A percentile compares a stretch with the other conserved stretches of the same genome.
Conservation (phyloP, 148 eudicot species). For the Limonium bicolor region DNA sequence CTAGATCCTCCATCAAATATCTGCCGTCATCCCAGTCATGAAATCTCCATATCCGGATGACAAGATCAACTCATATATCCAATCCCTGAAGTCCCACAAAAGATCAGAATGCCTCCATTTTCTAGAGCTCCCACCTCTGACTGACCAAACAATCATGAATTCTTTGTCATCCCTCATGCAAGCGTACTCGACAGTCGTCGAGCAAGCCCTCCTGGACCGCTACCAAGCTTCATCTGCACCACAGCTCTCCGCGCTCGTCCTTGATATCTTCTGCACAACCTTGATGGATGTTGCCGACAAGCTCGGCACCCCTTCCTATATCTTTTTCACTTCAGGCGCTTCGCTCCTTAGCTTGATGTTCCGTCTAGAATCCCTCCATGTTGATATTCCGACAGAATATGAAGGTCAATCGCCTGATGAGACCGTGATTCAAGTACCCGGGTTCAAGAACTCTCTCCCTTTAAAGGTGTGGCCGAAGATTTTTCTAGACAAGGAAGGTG, state of each 20-base stretch:
- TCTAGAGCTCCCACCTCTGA: constrained; percentile 7
- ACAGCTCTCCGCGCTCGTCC: constrained; percentile 13
- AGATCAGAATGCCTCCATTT: not conserved
- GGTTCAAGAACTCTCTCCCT: constrained; percentile 15
- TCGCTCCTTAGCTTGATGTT: constrained; percentile 9
- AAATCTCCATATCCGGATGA: constrained; percentile 6
- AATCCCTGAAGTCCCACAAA: constrained; percentile 8
- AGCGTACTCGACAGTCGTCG: constrained; percentile 9
- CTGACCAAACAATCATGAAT: not conserved
- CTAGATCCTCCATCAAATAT: too few species aligned
- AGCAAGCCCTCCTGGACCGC: constrained; percentile 8
- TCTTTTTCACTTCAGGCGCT: constrained; percentile 19
- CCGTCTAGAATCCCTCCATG: constrained; percentile 8
- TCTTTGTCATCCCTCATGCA: not conserved
- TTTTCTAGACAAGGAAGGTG: not conserved
- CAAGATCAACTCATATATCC: constrained; percentile 9
- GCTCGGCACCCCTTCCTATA: constrained; percentile 15
- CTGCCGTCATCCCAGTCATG: constrained; percentile 24
- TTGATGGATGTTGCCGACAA: constrained; percentile 27
- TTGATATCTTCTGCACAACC: constrained; percentile 19
- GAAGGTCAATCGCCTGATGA: constrained; percentile 10
- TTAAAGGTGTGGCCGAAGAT: constrained; percentile 9
- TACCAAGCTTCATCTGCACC: not conserved
- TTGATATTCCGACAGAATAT: constrained; percentile 3
- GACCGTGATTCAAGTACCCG: constrained; percentile 7